phyloP scores from a whole-genome alignment of 1,284 basidiomycete species.

The Pseudomicrostroma phylloplanum region DNA sequence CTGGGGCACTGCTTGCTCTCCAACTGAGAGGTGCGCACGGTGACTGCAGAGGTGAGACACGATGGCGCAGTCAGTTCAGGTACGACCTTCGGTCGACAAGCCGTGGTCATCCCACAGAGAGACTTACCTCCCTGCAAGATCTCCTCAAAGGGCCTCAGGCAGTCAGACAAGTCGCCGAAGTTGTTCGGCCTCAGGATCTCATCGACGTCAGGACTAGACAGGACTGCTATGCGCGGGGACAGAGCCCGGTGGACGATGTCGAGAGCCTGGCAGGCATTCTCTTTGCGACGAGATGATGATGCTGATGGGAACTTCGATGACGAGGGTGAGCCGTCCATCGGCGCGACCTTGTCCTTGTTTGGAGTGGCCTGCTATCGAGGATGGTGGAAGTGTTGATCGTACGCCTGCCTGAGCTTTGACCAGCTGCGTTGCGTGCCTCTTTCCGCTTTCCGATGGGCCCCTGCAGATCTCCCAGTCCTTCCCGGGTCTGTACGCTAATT shows the following conservation, averaged over 20 bases:
- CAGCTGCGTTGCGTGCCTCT: too few relatives aligned
- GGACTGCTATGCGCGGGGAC: constrained; percentile 40
- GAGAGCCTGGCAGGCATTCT: background rate
- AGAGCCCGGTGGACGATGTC: constrained; percentile 33
- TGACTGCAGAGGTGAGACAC: constrained; percentile 16
- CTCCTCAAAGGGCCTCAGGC: constrained; percentile 42
- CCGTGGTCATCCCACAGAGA: background rate
- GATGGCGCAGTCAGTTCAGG: background rate
- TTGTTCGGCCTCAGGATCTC: constrained; percentile 23
- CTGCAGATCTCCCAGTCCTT: too few relatives aligned
- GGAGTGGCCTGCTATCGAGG: too few relatives aligned
- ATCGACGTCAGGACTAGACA: constrained; percentile 38
- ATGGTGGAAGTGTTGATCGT: too few relatives aligned
- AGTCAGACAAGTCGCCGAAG: constrained; percentile 27
- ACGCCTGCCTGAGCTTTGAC: too few relatives aligned
- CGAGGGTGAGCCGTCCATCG: too few relatives aligned
- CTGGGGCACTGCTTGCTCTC: constrained; percentile 28
- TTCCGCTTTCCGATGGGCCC: too few relatives aligned
- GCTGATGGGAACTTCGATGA: too few relatives aligned
- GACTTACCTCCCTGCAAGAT: constrained; percentile 22
- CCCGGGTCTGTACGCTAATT: too few relatives aligned
- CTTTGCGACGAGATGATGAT: constrained; percentile 1
- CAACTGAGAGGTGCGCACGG: constrained; percentile 43
- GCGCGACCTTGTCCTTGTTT: too few relatives aligned
- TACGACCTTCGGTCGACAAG: too few relatives aligned